Evolutionary conservation across 2,329 filamentous ascomycete species (phyloP), one percentile per base, ranked within the genome.

Genomic region (Colletotrichum phormii): DNA sequence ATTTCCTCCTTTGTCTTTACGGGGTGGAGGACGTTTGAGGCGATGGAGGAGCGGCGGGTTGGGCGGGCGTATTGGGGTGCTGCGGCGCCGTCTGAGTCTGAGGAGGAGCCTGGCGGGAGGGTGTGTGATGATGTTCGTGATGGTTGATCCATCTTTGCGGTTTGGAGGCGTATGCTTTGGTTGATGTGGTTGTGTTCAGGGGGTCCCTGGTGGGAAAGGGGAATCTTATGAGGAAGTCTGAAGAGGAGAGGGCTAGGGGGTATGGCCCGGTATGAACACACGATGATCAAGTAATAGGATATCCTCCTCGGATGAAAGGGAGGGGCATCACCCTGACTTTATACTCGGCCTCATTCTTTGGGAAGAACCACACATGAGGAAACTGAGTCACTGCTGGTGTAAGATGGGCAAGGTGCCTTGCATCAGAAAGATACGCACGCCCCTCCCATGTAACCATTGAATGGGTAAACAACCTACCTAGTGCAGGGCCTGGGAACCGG

Each of bases 1-100:
- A 73, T 86, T 83, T 55, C 78, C 77, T 84, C 83, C 71, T 85
- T 85, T 46, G 78, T 77, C 18, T 46, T 63, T 53, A 57, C 75
- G 64, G 63, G 60, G 67, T 24, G 71, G 58, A 69, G 75, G 74
- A 37, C 61, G 55, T 66, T 72, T 33, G 71, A 68, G 42, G 78
- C 78, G 29, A 77, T 73, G 15, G 79, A 79, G 42, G 75, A 71
- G 22, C 76, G 79, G 64, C 49, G 68, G 33, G 46, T 42, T 18
- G 42, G 42, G 42, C 42, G 42, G 15, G 15, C 71, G 49, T 68
- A 61, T 5, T 67, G 60, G 4, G 59, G 67, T 22, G 49, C 29
- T 9, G 57, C 31, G 13, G 70, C 59, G 15, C 42, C 33, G 18
- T 57, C 51, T 15, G 33, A n/a, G 33, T 46, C 24, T 15, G 65